These are phyloP conservation scores for Xylariaceae sp. DNA, from an alignment of 2,329 filamentous ascomycete species.

Conservation along the genomic window DNA sequence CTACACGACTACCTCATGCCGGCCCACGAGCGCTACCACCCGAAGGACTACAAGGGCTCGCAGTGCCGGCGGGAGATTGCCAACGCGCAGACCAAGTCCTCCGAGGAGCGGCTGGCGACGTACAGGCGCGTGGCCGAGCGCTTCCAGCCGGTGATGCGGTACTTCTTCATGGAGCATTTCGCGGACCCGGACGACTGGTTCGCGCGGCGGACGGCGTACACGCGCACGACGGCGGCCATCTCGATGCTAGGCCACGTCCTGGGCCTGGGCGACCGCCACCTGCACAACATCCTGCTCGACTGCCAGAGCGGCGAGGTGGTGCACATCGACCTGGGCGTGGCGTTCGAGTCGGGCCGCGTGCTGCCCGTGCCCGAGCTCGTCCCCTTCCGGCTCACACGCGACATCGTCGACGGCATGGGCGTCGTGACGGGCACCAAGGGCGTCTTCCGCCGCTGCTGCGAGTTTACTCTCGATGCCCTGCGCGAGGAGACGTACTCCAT, in stretches of 20 bases:
- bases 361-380: constrained; percentile 92
- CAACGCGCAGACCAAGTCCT: constrained; percentile 62
- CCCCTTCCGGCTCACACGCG: constrained; percentile 87
- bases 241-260: constrained; percentile 92
- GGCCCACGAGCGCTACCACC: constrained; percentile 81
- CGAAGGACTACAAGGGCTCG: constrained; percentile 71
- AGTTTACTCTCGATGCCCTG: constrained; percentile 91
- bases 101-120: constrained; percentile 64
- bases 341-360: constrained; percentile 95
- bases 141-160: constrained; percentile 90
- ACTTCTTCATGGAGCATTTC: constrained; percentile 96
- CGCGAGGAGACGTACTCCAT: constrained; percentile 95
- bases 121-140: constrained; percentile 74
- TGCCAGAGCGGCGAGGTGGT: constrained; percentile 86
- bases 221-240: constrained; percentile 86
- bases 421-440: constrained; percentile 92
- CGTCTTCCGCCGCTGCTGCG: constrained; percentile 94
- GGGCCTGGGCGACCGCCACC: constrained; percentile 88
- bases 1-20: constrained; percentile 89
- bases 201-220: constrained; percentile 79
- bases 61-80: constrained; percentile 76
- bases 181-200: constrained; percentile 96
- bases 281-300: constrained; percentile 94
- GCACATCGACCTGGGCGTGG: constrained; percentile 94
- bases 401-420: constrained; percentile 96